These are phyloP conservation scores for Blakeslea trispora DNA, from an alignment of 371 early-diverging fungal genomes.

Conservation along the genomic window DNA sequence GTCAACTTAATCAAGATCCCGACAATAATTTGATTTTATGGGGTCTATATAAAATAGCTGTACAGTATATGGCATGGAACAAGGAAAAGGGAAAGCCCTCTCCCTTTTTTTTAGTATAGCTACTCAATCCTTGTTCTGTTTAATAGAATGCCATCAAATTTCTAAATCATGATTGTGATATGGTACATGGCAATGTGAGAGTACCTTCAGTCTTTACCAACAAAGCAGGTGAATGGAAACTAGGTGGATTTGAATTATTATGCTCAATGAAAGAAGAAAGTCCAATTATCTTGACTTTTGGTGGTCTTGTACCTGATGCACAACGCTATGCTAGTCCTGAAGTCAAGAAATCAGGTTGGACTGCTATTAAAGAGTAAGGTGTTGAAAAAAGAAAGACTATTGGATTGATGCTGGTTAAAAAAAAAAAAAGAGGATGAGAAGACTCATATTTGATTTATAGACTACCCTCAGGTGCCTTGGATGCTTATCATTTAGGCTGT, in stretches of 20 bases:
- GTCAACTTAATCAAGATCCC: slow-evolving; percentile 54
- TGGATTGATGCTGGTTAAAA: too few relatives aligned
- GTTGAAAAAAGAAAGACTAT: too few relatives aligned
- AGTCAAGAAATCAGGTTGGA: slow-evolving; percentile 68
- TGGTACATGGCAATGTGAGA: slow-evolving; percentile 88
- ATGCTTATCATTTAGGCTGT: slow-evolving; percentile 82
- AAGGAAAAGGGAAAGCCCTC: too few relatives aligned
- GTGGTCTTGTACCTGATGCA: slow-evolving; percentile 66
- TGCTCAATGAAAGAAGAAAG: slow-evolving; percentile 74
- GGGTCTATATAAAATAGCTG: slow-evolving; percentile 91
- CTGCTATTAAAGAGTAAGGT: slow-evolving; percentile 62
- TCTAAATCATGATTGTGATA: slow-evolving; percentile 79
- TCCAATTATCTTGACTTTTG: slow-evolving; percentile 69
- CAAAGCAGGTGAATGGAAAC: slow-evolving; percentile 92
- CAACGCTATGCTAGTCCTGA: slow-evolving; percentile 77
- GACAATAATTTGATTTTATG: slow-evolving; percentile 73
- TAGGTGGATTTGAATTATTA: slow-evolving; percentile 87
- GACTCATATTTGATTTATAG: slow-evolving; percentile 21
- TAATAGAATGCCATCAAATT: slow-evolving; percentile 82
- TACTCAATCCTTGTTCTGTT: too few relatives aligned
- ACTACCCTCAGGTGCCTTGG: slow-evolving; percentile 55
- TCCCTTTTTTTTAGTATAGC: too few relatives aligned
- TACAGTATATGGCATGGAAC: slow-evolving; percentile 38
- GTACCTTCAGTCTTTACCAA: slow-evolving; percentile 82
- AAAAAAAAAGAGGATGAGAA: too few relatives aligned